Evolutionary conservation across 257 asterid genomes (phyloP).

Genomic region (Capsicum chinense): DNA sequence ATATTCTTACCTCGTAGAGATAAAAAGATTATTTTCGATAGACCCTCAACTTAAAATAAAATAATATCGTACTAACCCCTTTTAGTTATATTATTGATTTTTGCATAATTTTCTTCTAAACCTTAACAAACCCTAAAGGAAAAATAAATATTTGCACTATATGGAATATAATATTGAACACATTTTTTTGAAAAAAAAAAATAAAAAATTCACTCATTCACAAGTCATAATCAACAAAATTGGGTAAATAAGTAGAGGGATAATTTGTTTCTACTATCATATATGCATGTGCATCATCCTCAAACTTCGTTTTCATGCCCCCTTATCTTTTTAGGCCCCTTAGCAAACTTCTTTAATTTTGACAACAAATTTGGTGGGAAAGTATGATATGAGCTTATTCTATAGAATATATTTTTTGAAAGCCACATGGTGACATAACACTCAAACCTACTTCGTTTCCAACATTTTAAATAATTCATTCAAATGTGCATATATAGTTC

Average conservation of each 20-base stretch:
- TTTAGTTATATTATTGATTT: not conserved
- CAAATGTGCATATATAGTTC: not conserved
- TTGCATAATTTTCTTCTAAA: not conserved
- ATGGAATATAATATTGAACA: no score
- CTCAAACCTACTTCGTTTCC: slow-evolving; percentile 1
- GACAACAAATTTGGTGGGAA: not conserved
- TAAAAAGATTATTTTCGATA: no score
- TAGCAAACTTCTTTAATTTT: slow-evolving; percentile 23
- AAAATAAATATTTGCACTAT: not conserved
- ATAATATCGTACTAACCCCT: no score
- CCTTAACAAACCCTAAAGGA: not conserved
- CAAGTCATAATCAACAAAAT: slow-evolving; percentile 21
- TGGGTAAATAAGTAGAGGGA: not conserved
- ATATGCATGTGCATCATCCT: slow-evolving; percentile 49
- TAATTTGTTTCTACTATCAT: not conserved
- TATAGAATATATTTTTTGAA: not conserved
- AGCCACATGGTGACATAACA: not conserved
- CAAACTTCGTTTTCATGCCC: slow-evolving; percentile 46
- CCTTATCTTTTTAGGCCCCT: slow-evolving; percentile 29
- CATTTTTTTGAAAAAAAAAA: no score
- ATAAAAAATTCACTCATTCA: not conserved
- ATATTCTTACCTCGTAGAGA: no score
- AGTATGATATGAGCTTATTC: not conserved
- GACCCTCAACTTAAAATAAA: no score
- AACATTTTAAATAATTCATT: not conserved